These are phyloP conservation scores for Diaporthe aspalathi DNA, from an alignment of 2,329 filamentous ascomycete species.

Conservation along the genomic window DNA sequence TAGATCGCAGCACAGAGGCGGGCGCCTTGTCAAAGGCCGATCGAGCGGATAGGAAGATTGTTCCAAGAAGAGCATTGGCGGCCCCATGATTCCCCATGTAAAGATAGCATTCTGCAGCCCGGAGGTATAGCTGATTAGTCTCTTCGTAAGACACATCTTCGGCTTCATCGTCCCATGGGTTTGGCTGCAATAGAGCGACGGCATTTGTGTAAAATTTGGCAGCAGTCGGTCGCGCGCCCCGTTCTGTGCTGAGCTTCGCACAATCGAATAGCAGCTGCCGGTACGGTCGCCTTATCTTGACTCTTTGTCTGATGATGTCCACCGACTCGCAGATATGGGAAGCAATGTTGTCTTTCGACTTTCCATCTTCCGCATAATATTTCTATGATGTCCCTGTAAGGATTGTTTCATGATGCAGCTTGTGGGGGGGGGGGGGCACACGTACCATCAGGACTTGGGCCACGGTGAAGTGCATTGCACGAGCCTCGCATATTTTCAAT, in stretches of 20 bases:
- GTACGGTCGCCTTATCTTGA: slow-evolving; percentile 72
- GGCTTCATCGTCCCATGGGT: slow-evolving; percentile 78
- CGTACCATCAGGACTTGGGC: slow-evolving; percentile 76
- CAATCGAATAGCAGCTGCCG: slow-evolving; percentile 82
- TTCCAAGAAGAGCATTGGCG: slow-evolving; percentile 75
- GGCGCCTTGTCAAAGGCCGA: slow-evolving; percentile 83
- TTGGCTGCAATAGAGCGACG: slow-evolving; percentile 80
- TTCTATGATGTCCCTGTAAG: slow-evolving; percentile 52
- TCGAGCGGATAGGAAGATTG: slow-evolving; percentile 76
- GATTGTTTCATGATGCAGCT: not conserved
- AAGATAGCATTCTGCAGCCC: slow-evolving; percentile 84
- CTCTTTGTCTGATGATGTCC: slow-evolving; percentile 76
- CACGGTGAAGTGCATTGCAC: slow-evolving; percentile 92
- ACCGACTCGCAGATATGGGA: slow-evolving; percentile 84
- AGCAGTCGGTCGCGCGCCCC: slow-evolving; percentile 83
- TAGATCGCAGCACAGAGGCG: slow-evolving; percentile 84
- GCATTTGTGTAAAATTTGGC: slow-evolving; percentile 84
- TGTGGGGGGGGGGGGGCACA: too few species aligned
- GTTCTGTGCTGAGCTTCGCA: slow-evolving; percentile 82
- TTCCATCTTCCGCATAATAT: slow-evolving; percentile 71
- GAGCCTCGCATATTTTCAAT: slow-evolving; percentile 75
- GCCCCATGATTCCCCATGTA: slow-evolving; percentile 74
- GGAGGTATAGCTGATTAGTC: slow-evolving; percentile 81
- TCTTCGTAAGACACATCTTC: slow-evolving; percentile 87
- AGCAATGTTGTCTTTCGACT: slow-evolving; percentile 77